Conservation (phyloP, 2,329 filamentous ascomycete species). For the Cercospora sesami region DNA sequence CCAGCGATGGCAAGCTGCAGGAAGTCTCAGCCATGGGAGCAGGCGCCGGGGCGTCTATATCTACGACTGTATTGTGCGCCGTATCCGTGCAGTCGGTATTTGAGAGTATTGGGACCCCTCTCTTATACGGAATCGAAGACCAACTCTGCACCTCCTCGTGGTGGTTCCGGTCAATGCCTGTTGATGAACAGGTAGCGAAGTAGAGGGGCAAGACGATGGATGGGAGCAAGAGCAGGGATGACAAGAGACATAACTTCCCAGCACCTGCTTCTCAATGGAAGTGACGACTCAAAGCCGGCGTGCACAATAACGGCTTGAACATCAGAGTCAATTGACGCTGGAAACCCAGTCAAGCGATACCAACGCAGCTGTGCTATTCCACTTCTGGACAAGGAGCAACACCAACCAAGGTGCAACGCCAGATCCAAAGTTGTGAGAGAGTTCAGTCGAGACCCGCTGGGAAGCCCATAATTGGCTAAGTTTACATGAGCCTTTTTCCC, state of each 20-base stretch:
- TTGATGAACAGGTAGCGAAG: neutral
- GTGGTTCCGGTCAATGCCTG: neutral
- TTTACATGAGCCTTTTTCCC: neutral
- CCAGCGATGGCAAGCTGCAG: neutral
- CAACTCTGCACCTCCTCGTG: neutral
- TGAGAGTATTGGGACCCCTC: neutral
- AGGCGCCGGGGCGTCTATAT: neutral
- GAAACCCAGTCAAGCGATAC: neutral
- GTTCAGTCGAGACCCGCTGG: neutral
- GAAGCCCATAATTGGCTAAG: neutral
- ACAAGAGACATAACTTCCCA: neutral
- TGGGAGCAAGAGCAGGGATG: neutral
- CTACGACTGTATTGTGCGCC: neutral
- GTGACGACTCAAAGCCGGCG: neutral
- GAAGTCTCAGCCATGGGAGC: neutral
- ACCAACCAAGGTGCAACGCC: neutral
- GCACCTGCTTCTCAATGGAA: neutral
- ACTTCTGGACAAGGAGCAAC: neutral
- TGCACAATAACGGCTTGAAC: neutral
- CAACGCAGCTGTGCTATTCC: neutral
- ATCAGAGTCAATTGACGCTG: neutral
- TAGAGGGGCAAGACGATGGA: neutral
- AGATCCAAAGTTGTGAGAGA: neutral
- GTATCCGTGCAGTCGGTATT: neutral
- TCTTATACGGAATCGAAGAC: neutral